A percentile compares a stretch with the other conserved stretches of the same genome.
These are phyloP conservation scores for Ascochyta lentis DNA, from an alignment of 2,329 filamentous ascomycete genomes.

Conservation along the genomic window DNA sequence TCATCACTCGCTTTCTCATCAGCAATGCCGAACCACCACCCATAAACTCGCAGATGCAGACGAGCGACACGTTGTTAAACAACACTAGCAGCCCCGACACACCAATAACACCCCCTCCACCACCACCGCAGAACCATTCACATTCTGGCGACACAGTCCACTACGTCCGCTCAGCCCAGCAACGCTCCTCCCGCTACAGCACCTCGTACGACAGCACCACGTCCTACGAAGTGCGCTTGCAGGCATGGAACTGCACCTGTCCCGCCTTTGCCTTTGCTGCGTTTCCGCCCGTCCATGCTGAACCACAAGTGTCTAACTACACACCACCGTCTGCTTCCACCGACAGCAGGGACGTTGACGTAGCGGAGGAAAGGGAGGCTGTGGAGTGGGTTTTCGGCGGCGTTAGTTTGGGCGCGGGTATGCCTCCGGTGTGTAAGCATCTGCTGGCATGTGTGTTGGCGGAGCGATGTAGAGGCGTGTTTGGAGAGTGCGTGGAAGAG, in stretches of 20 bases:
- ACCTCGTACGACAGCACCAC: slow-evolving; percentile 36
- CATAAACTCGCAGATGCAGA: background rate
- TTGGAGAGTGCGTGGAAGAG: slow-evolving; percentile 65
- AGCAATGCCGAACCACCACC: background rate
- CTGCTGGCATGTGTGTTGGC: slow-evolving; percentile 81
- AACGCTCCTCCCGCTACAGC: slow-evolving; percentile 46
- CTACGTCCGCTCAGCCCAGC: slow-evolving; percentile 68
- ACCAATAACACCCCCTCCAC: background rate
- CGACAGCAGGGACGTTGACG: background rate
- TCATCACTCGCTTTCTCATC: slow-evolving; percentile 64
- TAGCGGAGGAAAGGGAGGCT: background rate
- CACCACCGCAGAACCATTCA: background rate
- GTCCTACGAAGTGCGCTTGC: slow-evolving; percentile 73
- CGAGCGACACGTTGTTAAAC: background rate
- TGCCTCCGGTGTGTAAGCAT: slow-evolving; percentile 81
- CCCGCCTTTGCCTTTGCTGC: slow-evolving; percentile 79
- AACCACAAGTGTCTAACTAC: slow-evolving; percentile 13
- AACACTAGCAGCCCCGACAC: background rate
- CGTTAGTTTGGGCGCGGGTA: slow-evolving; percentile 28
- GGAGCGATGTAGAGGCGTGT: slow-evolving; percentile 66
- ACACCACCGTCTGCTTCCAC: background rate
- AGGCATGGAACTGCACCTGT: slow-evolving; percentile 89
- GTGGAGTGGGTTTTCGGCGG: slow-evolving; percentile 24
- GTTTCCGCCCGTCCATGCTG: slow-evolving; percentile 56
- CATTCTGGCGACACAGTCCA: slow-evolving; percentile 33